phyloP scores from a whole-genome alignment of 805 yeast genomes.

The Maudiozyma serrabonitensis region DNA sequence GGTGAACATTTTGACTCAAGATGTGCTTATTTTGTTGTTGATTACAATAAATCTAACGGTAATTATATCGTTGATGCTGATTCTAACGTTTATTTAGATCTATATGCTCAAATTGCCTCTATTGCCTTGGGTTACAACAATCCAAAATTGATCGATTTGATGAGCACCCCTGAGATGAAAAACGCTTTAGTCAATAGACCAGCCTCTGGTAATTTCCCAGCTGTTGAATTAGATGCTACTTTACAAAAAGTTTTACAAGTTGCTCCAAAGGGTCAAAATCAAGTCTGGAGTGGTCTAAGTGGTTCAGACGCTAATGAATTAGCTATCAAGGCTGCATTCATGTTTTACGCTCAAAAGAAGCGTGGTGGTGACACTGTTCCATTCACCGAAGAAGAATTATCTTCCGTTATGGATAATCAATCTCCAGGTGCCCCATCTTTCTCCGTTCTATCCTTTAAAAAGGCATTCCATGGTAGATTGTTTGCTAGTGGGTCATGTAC shows the following conservation, averaged over 20 bases:
- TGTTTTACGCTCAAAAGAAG: conserved; percentile 47
- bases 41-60: conserved; percentile 53
- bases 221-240: conserved; percentile 42
- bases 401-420: conserved; percentile 65
- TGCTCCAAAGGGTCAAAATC: conserved; percentile 52
- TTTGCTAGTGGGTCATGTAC: conserved; percentile 89
- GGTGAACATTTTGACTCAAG: conserved; percentile 50
- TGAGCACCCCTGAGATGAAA: conserved; percentile 53
- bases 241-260: conserved; percentile 44
- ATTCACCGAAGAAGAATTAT: conserved; percentile 61
- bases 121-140: conserved; percentile 65
- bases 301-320: conserved; percentile 66
- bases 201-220: conserved; percentile 57
- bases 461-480: conserved; percentile 90
- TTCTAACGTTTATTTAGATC: conserved; percentile 51
- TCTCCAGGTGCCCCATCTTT: conserved; percentile 86
- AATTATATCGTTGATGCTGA: conserved; percentile 60
- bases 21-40: conserved; percentile 54
- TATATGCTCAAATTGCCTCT: conserved; percentile 65
- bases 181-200: conserved; percentile 60
- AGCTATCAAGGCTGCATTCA: conserved; percentile 63
- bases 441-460: conserved; percentile 76
- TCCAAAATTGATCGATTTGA: conserved; percentile 49
- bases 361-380: conserved; percentile 56
- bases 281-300: conserved; percentile 56